Evolutionary conservation across 1,284 basidiomycete species (phyloP), one percentile per base, ranked within the genome.

Genomic region (Grifola frondosa): DNA sequence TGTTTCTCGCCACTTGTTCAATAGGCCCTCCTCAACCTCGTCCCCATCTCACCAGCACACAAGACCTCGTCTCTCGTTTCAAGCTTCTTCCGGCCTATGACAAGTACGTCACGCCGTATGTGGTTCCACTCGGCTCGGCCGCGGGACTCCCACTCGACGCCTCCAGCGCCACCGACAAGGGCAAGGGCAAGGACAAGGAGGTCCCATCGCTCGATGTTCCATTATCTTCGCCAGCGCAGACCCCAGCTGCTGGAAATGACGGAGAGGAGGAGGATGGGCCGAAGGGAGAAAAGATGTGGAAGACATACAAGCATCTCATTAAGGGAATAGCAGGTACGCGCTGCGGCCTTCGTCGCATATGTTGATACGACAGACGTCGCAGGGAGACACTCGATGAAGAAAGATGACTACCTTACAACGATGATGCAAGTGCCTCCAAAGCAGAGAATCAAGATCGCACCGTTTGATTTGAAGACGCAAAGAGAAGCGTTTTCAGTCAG

Each of bases 341-440:
- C 42, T 37, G 21, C 20, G 40, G 38, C 16, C 48, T 28, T 40
- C 44, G 16, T 28, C 31, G 36, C 19, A 32, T 37, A 35, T 39
- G 28, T 19, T 17, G 20, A 32, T 46, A 22, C 26, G 33, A 48
- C 40, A 47, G 20, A 32, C 20, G 22, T 30, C 28, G 5, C 54
- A 85, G 83, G 86, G 42, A 88, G 87, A 64, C 86, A 89, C 54
- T 86, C 86, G n/a, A 74, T 78, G 71, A 88, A 86, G 70, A 89
- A 85, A 62, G 86, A 89, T 53, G 81, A 85, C 48, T 87, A 80
- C 61, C 65, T 89, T 38, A 74, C 71, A 30, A 78, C 66, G 2
- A 76, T 79, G 50, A 84, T 88, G 66, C 71, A 78, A 53, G 70
- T 75, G 17, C 84, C 86, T 4, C 81, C 83, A 44, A 89, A 89